Evolutionary conservation across 148 eudicot genomes (phyloP), one percentile per base, ranked within the genome.

Genomic region (Salicornia ramosissima): DNA sequence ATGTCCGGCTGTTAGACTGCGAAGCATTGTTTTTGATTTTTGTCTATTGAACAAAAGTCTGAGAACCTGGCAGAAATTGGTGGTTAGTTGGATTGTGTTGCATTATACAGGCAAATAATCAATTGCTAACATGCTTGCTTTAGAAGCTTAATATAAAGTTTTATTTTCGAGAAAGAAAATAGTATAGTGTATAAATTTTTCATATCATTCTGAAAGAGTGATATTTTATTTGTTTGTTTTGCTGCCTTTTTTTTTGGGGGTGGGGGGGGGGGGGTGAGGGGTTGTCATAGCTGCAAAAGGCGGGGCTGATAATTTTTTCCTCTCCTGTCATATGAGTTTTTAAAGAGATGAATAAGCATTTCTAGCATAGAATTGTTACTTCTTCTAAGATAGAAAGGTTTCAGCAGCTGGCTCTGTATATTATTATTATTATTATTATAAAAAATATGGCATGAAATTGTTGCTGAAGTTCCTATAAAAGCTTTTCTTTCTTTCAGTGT

Each of bases 401-500:
- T 63, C 47, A 40, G 1, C 4, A 42, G 28, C 30, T 67, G 31
- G 45, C 46, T 39, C 26, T 64, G 51, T 67, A 5, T 0, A 6
- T 67, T n/a, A 0, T 14, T 67, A 18, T 15, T n/a, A n/a, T n/a
- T 30, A n/a, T 22, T 55, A 28, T 19, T 14, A 31, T 6, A 10
- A 6, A 21, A 54, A 21, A n/a, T 2, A 18, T 34, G 47, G 31
- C 52, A 56, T 58, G 68, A 25, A 59, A n/a, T 10, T 33, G 22
- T 49, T 80, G 26, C 45, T 39, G 51, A 60, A 61, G 28, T 56
- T 68, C 14, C 49, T 40, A 47, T 63, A 68, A 14, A 26, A 61
- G n/a, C n/a, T n/a, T 24, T 33, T 72, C 67, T 70, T 54, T 59
- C 67, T 76, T 77, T 78, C 83, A 94, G 99, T 64, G 86, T 90